These are phyloP conservation scores for Angomonas ambiguus DNA, from an alignment of 208 protist species.

Conservation along the genomic window DNA sequence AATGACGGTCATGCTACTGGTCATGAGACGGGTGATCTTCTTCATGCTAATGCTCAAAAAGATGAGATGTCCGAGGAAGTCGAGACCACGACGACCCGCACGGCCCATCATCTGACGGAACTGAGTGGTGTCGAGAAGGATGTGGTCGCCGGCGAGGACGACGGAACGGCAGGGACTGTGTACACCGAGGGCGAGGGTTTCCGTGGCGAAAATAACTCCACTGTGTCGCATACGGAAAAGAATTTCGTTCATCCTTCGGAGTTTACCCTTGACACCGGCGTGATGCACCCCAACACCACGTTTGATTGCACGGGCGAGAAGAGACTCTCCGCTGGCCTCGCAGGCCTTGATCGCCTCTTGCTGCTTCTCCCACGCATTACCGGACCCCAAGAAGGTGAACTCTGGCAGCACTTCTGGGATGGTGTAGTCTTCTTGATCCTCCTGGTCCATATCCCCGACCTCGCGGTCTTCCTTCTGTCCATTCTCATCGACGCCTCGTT, in stretches of 20 bases:
- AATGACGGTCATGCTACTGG: slow-evolving; percentile 87
- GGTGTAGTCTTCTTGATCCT: slow-evolving; percentile 49
- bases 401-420: slow-evolving; percentile 82
- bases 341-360: slow-evolving; percentile 53
- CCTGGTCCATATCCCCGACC: slow-evolving; percentile 40
- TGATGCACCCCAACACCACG: slow-evolving; percentile 93
- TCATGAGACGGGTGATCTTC: slow-evolving; percentile 90
- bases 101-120: slow-evolving; percentile 96
- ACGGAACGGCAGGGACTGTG: slow-evolving; percentile 95
- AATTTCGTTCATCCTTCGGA: slow-evolving; percentile 87
- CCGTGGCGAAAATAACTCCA: slow-evolving; percentile 91
- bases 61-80: slow-evolving; percentile 91
- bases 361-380: slow-evolving; percentile 40
- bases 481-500: slow-evolving; percentile 62
- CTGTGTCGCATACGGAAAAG: slow-evolving; percentile 90
- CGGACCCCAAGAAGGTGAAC: slow-evolving; percentile 80
- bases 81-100: slow-evolving; percentile 94
- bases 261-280: slow-evolving; percentile 81
- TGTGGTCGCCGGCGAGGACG: slow-evolving; percentile 89
- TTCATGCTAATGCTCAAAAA: slow-evolving; percentile 89
- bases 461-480: slow-evolving; percentile 48
- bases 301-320: slow-evolving; percentile 66
- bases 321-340: slow-evolving; percentile 58
- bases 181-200: slow-evolving; percentile 94
- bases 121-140: slow-evolving; percentile 89